Conservation (phyloP, 2,329 filamentous ascomycete species). For the Fusarium cicatricum region DNA sequence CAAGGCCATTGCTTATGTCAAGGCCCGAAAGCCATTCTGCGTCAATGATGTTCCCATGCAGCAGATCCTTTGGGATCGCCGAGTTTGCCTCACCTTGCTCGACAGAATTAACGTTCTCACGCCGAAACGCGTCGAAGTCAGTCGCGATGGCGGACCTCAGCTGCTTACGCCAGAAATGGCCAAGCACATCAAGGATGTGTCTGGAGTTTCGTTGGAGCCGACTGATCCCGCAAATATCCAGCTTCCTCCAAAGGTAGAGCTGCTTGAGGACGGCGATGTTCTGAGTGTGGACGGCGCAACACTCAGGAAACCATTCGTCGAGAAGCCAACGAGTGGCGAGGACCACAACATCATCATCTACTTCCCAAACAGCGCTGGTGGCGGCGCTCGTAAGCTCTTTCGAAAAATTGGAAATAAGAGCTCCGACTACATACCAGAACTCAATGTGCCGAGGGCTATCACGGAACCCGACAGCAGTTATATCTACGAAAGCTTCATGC, state of each 20-base stretch:
- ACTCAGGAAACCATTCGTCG: conserved; percentile 93
- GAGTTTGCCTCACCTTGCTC: conserved; percentile 86
- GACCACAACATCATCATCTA: conserved; percentile 99
- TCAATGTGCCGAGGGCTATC: conserved; percentile 81
- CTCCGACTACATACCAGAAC: conserved; percentile 85
- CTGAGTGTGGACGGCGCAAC: conserved; percentile 84
- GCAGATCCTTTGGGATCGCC: conserved; percentile 93
- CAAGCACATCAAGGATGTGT: conserved; percentile 80
- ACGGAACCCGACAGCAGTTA: conserved; percentile 85
- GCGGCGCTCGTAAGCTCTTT: conserved; percentile 91
- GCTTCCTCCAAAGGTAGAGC: conserved; percentile 76
- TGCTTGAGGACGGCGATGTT: conserved; percentile 90
- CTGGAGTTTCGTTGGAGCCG: conserved; percentile 78
- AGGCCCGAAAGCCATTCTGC: conserved; percentile 92
- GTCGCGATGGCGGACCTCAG: conserved; percentile 86
- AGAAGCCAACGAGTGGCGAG: conserved; percentile 97
- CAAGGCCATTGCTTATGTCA: conserved; percentile 95
- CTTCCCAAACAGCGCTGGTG: conserved; percentile 85
- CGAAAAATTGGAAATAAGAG: conserved; percentile 99
- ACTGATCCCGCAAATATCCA: conserved; percentile 69
- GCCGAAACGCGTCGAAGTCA: conserved; percentile 88
- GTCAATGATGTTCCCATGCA: conserved; percentile 99
- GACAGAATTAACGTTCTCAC: conserved; percentile 91
- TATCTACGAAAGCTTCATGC: conserved; percentile 96
- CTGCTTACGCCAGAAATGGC: conserved; percentile 81